Conservation (phyloP, 129 eudicot genomes). For the Erigeron canadensis region DNA sequence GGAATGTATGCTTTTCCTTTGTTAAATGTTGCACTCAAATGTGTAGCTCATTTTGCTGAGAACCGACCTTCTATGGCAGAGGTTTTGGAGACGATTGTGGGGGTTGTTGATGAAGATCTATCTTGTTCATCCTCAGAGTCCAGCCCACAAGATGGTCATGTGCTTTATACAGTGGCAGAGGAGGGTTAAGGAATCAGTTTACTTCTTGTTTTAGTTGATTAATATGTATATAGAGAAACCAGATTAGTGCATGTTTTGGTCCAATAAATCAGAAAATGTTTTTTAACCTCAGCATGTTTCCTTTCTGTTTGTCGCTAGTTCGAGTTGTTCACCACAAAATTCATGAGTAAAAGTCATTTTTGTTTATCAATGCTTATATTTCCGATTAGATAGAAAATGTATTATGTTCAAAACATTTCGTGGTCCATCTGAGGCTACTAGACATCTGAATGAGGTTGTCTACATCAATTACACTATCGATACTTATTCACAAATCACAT, state of each 20-base stretch:
- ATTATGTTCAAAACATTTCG: too few species aligned
- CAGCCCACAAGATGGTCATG: constrained; percentile 34
- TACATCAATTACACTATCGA: too few species aligned
- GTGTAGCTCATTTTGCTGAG: constrained; percentile 54
- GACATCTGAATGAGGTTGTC: too few species aligned
- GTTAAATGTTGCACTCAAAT: constrained; percentile 53
- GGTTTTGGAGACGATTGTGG: constrained; percentile 56
- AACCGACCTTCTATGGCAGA: constrained; percentile 54
- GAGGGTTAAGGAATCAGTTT: constrained; percentile 10
- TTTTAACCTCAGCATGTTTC: not conserved
- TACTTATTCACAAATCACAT: too few species aligned
- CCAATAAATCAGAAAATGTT: constrained; percentile 8
- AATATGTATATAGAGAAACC: constrained; percentile 25
- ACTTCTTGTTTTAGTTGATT: constrained; percentile 2
- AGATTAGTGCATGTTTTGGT: constrained; percentile 23
- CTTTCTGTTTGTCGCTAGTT: not conserved
- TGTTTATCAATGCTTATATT: not conserved
- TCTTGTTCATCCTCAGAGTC: constrained; percentile 38
- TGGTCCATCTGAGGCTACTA: too few species aligned
- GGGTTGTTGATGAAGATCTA: constrained; percentile 45
- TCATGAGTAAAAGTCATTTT: too few species aligned
- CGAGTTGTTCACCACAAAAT: not conserved
- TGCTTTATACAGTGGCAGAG: constrained; percentile 48
- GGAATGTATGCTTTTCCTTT: constrained; percentile 59
- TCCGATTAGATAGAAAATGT: too few species aligned